Percentiles rank a stretch among this genome's conserved stretches.
These are phyloP conservation scores for Diutina sp. DNA, from an alignment of 1,139 yeast genomes.

Conservation along the genomic window DNA sequence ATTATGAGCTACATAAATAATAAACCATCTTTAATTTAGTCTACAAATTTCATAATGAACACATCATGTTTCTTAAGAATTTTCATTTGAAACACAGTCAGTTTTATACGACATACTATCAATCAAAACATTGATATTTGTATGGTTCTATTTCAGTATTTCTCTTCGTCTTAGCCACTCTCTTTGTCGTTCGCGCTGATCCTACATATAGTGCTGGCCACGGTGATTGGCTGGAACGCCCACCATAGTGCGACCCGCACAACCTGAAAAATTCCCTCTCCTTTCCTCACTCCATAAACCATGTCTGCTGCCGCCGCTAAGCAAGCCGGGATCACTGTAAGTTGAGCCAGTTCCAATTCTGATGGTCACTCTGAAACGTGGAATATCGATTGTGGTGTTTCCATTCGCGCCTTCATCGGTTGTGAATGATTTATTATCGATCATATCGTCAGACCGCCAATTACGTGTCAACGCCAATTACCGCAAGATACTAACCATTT, in stretches of 20 bases:
- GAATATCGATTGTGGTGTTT: not conserved
- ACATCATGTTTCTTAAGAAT: no score
- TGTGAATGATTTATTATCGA: not conserved
- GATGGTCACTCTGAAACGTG: not conserved
- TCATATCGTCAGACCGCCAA: not conserved
- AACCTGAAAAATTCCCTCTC: not conserved
- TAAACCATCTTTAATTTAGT: no score
- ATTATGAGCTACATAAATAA: no score
- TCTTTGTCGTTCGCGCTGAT: not conserved
- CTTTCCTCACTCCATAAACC: not conserved
- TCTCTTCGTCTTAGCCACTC: no score
- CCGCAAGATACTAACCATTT: not conserved
- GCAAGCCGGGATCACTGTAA: slow-evolving; percentile 2
- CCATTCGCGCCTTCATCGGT: not conserved
- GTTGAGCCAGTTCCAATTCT: not conserved
- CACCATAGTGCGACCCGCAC: not conserved
- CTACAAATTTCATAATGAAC: no score
- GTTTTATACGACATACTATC: not conserved
- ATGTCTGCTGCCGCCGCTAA: slow-evolving; percentile 2
- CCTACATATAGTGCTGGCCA: not conserved
- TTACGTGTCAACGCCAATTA: not conserved
- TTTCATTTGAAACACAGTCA: not conserved
- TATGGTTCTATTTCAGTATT: no score
- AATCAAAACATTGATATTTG: no score
- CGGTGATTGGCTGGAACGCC: not conserved